These are phyloP conservation scores for Ogataea nonfermentans DNA, from an alignment of 805 yeast genomes.

Conservation along the genomic window DNA sequence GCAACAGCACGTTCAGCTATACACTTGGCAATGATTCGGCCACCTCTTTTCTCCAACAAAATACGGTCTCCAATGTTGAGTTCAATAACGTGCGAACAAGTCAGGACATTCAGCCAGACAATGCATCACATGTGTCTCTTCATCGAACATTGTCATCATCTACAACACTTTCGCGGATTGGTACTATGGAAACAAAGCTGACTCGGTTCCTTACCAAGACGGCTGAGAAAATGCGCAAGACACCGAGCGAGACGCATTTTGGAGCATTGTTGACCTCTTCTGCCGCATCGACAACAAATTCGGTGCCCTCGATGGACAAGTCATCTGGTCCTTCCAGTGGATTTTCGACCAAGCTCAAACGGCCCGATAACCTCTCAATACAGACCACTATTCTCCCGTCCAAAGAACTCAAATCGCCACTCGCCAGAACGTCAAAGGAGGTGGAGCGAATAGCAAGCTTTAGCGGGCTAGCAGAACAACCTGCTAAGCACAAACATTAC, in stretches of 20 bases:
- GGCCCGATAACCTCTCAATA: conserved; percentile 28
- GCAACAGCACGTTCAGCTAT: conserved; percentile 14
- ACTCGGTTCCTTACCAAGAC: conserved; percentile 23
- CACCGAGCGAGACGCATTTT: conserved; percentile 13
- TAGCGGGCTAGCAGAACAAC: conserved; percentile 15
- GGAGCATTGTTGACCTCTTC: not conserved
- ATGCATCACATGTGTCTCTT: conserved; percentile 7
- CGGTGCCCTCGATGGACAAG: conserved; percentile 13
- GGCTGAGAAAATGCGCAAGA: conserved; percentile 24
- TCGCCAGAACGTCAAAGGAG: conserved; percentile 31
- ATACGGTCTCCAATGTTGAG: conserved; percentile 33
- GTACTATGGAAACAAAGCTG: conserved; percentile 24
- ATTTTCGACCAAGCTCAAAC: conserved; percentile 26
- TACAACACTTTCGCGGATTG: conserved; percentile 22
- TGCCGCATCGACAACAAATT: conserved; percentile 1
- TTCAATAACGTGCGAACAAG: conserved; percentile 32
- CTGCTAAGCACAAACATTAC: conserved; percentile 27
- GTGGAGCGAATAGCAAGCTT: conserved; percentile 32
- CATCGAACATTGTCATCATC: conserved; percentile 25
- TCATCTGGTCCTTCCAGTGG: conserved; percentile 5
- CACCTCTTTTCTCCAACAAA: conserved; percentile 20
- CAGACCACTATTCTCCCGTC: conserved; percentile 28
- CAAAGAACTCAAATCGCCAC: conserved; percentile 31
- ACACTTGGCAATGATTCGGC: conserved; percentile 17
- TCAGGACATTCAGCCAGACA: conserved; percentile 10